These are phyloP conservation scores for Populus hybrid DNA, from an alignment of 441 rosid genomes.

Conservation along the genomic window DNA sequence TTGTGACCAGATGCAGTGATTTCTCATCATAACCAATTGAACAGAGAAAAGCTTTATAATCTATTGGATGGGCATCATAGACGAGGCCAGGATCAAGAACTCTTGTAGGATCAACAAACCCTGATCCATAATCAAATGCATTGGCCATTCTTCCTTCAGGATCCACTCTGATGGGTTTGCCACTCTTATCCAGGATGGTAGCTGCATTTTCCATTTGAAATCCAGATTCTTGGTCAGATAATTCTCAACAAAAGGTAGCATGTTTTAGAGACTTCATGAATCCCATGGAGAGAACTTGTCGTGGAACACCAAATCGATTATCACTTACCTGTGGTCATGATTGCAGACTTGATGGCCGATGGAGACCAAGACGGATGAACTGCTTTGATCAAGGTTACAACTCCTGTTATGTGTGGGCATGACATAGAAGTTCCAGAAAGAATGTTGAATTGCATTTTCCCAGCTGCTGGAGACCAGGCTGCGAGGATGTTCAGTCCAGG, in stretches of 20 bases:
- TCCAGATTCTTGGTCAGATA: conserved; percentile 12
- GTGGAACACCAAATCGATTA: neutral
- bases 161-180: conserved; percentile 36
- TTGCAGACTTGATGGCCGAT: conserved; percentile 81
- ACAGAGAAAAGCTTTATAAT: conserved; percentile 61
- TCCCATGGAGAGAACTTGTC: neutral
- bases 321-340: conserved; percentile 55
- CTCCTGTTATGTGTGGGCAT: conserved; percentile 83
- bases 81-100: conserved; percentile 64
- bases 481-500: conserved; percentile 69
- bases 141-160: conserved; percentile 50
- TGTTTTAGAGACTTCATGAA: neutral
- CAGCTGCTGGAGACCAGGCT: conserved; percentile 53
- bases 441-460: conserved; percentile 36
- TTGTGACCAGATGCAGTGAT: conserved; percentile 38
- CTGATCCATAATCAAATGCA: conserved; percentile 76
- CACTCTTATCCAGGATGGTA: conserved; percentile 32
- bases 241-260: neutral
- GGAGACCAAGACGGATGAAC: conserved; percentile 68
- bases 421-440: conserved; percentile 91
- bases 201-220: conserved; percentile 39
- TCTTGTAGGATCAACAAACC: conserved; percentile 48
- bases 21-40: conserved; percentile 49
- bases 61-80: conserved; percentile 44
- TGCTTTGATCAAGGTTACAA: conserved; percentile 74